Evolutionary conservation across 441 rosid genomes (phyloP).

Genomic region (Gossypium schwendimanii): DNA sequence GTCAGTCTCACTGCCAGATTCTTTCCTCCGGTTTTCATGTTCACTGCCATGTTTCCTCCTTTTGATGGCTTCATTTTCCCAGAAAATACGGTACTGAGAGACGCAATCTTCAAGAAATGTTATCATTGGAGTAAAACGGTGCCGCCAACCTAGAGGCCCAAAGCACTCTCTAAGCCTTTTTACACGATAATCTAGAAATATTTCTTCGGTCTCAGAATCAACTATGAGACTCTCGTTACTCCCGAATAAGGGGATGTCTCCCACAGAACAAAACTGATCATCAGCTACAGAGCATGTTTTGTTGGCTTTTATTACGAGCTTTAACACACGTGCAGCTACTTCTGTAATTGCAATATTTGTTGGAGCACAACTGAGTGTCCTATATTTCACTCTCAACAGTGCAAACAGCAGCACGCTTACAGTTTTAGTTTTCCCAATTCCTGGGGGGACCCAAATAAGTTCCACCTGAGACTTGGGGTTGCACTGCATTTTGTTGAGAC

Average conservation of each 20-base stretch:
- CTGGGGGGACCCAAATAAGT: constrained; percentile 68
- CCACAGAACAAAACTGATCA: constrained; percentile 15
- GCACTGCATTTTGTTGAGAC: constrained; percentile 25
- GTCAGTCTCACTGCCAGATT: neutral
- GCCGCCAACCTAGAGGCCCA: constrained; percentile 24
- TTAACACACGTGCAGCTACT: constrained; percentile 37
- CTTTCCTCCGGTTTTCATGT: constrained; percentile 2
- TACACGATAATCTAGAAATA: constrained; percentile 34
- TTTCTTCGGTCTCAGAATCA: constrained; percentile 23
- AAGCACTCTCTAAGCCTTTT: constrained; percentile 25
- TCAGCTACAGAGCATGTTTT: neutral
- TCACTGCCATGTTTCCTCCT: neutral
- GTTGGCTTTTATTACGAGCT: constrained; percentile 24
- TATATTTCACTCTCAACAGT: constrained; percentile 30
- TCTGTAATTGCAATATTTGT: constrained; percentile 50
- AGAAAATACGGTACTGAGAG: constrained; percentile 10
- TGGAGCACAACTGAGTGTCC: constrained; percentile 51
- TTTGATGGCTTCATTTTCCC: constrained; percentile 15
- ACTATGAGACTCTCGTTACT: constrained; percentile 19
- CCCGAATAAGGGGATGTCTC: constrained; percentile 35
- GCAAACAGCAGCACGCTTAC: constrained; percentile 28
- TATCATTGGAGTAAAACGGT: constrained; percentile 23
- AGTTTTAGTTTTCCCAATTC: constrained; percentile 62
- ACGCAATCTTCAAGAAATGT: constrained; percentile 27
- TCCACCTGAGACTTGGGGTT: constrained; percentile 28